Conservation (phyloP, 2,329 filamentous ascomycete species). For the Fulvia fulva region DNA sequence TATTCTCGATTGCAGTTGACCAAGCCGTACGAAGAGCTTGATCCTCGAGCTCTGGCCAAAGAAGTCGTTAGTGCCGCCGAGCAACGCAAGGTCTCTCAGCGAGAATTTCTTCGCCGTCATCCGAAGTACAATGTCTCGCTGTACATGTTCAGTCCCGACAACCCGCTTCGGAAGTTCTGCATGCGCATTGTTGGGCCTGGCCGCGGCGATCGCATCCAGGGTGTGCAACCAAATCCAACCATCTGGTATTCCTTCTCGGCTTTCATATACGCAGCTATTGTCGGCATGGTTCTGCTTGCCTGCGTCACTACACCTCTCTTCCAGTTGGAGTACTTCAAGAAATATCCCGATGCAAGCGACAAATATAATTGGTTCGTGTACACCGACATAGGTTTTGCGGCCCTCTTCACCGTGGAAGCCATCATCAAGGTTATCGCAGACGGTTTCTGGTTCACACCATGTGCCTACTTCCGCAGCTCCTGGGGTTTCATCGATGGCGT, state of each 20-base stretch:
- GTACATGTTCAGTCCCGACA: slow-evolving; percentile 76
- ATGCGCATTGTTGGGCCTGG: slow-evolving; percentile 89
- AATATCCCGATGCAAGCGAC: slow-evolving; percentile 36
- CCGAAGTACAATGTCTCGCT: slow-evolving; percentile 90
- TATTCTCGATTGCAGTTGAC: slow-evolving; percentile 75
- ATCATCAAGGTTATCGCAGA: slow-evolving; percentile 91
- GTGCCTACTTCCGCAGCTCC: slow-evolving; percentile 92
- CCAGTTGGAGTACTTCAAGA: slow-evolving; percentile 74
- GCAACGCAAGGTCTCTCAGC: slow-evolving; percentile 78
- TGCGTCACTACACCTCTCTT: slow-evolving; percentile 93
- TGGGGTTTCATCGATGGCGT: slow-evolving; percentile 96
- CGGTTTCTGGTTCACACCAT: slow-evolving; percentile 93
- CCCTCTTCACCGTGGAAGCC: slow-evolving; percentile 81
- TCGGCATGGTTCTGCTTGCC: slow-evolving; percentile 95
- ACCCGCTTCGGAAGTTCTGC: slow-evolving; percentile 75
- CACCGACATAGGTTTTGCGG: slow-evolving; percentile 84
- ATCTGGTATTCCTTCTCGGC: slow-evolving; percentile 93
- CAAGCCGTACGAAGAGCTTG: slow-evolving; percentile 69
- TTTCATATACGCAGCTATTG: slow-evolving; percentile 88
- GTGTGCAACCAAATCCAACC: slow-evolving; percentile 80
- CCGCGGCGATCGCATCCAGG: slow-evolving; percentile 80
- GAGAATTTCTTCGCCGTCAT: slow-evolving; percentile 82
- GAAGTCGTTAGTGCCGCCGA: slow-evolving; percentile 83
- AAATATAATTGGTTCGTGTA: slow-evolving; percentile 89
- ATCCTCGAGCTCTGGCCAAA: slow-evolving; percentile 82